Base-by-base conservation (phyloP, 2,329 filamentous ascomycete genomes). In the Penicillium vulpinum region DNA sequence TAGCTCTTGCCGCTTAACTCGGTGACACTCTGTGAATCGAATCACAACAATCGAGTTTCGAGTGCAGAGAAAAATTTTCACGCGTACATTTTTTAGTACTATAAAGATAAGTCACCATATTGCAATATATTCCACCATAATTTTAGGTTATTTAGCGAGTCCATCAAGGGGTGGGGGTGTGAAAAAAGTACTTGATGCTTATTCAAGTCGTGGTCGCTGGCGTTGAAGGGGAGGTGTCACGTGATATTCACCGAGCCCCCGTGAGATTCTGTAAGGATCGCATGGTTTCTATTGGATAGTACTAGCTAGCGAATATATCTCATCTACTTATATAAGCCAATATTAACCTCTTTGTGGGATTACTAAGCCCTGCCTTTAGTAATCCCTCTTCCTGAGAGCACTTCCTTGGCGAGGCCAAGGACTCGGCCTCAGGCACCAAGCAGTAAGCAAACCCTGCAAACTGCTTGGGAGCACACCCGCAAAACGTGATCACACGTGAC, bases 401-500 rank as follows among this genome's bases (percentile, higher is more conserved):
- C n/a, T n/a, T n/a, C n/a, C n/a, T n/a, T n/a, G n/a, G n/a, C n/a
- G n/a, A n/a, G n/a, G n/a, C n/a, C n/a, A n/a, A n/a, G n/a, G n/a
- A n/a, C n/a, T n/a, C n/a, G n/a, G n/a, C n/a, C n/a, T n/a, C n/a
- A n/a, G n/a, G n/a, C n/a, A n/a, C n/a, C n/a, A n/a, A n/a, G n/a
- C n/a, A n/a, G n/a, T n/a, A n/a, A n/a, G n/a, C n/a, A n/a, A n/a
- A n/a, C n/a, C n/a, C n/a, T n/a, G n/a, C n/a, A n/a, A n/a, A n/a
- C n/a, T n/a, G n/a, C n/a, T n/a, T n/a, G n/a, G n/a, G n/a, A n/a
- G n/a, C n/a, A n/a, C n/a, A n/a, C n/a, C n/a, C 16, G 15, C 8
- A 7, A 29, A 15, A 35, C 38, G 26, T 29, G 43, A 49, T 13
- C 9, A 3, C 53, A 55, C 53, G 47, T 55, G 53, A 55, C 15